These are phyloP conservation scores for Eustoma russellianum DNA, from an alignment of 257 asterid genomes.

Conservation along the genomic window DNA sequence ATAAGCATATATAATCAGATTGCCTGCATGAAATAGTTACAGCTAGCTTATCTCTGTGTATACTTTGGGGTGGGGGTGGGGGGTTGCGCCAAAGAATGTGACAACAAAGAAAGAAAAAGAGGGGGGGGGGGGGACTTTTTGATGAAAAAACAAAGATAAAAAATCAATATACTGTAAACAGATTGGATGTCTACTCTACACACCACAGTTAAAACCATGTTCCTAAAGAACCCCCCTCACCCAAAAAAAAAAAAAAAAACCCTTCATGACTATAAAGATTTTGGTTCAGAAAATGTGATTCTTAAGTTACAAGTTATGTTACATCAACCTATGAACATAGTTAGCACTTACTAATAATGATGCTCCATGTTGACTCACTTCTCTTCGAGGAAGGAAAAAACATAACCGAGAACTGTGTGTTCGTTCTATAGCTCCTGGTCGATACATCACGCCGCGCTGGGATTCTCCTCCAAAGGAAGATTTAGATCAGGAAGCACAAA, in stretches of 20 bases:
- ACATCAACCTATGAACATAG: constrained; percentile 10
- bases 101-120: not conserved
- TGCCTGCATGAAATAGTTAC: constrained; percentile 13
- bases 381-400: not conserved
- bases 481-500: constrained; percentile 39
- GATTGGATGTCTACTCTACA: constrained; percentile 21
- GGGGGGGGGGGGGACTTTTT: too few species aligned
- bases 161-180: constrained; percentile 15
- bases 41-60: constrained; percentile 10
- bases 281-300: not conserved
- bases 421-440: too few species aligned
- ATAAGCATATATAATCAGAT: not conserved
- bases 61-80: constrained; percentile 7
- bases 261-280: constrained; percentile 12
- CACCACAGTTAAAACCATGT: constrained; percentile 14
- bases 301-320: constrained; percentile 13
- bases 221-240: constrained; percentile 29
- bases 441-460: constrained; percentile 11
- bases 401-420: too few species aligned
- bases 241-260: too few species aligned
- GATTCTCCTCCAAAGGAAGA: constrained; percentile 26
- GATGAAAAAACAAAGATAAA: constrained; percentile 4
- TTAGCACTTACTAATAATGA: constrained; percentile 13
- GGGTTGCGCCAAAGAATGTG: constrained; percentile 15
- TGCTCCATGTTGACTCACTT: not conserved